Evolutionary conservation across 495 filamentous ascomycete species (phyloP).

Genomic region (Viridothelium virens): DNA sequence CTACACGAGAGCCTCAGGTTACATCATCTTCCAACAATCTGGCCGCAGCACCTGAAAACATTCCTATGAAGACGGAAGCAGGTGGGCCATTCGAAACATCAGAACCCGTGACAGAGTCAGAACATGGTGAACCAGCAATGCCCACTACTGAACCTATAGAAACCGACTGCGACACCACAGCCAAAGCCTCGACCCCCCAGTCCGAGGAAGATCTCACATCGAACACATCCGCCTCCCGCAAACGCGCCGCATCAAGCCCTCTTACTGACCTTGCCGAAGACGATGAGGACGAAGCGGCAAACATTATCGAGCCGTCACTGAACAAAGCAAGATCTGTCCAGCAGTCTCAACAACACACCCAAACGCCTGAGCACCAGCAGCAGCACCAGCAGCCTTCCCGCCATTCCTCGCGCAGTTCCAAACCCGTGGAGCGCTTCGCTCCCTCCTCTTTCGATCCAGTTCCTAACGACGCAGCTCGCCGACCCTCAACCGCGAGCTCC

Average conservation of each 20-base stretch:
- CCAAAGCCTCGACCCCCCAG: constrained; percentile 1
- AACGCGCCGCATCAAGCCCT: constrained; percentile 4
- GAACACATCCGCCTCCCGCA: neutral
- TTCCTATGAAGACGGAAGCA: neutral
- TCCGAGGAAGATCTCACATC: constrained; percentile 3
- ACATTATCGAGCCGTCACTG: neutral
- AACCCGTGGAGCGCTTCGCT: constrained; percentile 17
- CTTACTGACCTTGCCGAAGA: constrained; percentile 10
- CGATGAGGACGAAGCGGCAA: neutral
- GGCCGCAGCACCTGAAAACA: neutral
- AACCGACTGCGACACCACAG: constrained; percentile 6
- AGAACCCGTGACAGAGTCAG: neutral
- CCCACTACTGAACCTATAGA: constrained; percentile 1
- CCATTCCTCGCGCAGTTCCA: constrained; percentile 14
- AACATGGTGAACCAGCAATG: neutral
- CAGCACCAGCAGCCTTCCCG: neutral
- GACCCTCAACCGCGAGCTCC: constrained; percentile 5
- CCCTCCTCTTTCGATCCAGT: neutral
- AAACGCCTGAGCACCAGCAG: neutral
- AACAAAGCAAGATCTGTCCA: neutral
- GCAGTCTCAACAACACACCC: neutral
- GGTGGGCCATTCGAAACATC: neutral
- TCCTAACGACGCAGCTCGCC: neutral
- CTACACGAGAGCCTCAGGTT: neutral
- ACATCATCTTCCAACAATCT: neutral